Evolutionary conservation across 768 basidiomycete genomes (phyloP).

Genomic region (Tylopilus sp.): DNA sequence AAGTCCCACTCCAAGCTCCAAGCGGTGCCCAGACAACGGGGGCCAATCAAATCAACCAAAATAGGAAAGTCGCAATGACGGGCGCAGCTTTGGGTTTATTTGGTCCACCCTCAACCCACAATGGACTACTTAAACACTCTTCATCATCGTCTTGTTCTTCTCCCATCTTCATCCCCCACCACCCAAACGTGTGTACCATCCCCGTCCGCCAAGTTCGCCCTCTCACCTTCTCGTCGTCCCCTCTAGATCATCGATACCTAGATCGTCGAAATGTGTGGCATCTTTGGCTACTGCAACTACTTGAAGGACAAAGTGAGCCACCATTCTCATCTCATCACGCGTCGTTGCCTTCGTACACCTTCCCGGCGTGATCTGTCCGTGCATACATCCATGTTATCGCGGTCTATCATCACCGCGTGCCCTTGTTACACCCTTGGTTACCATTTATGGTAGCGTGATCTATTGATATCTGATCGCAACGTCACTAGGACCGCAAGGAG

Average conservation of each 20-base stretch:
- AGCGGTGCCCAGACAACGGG: slow-evolving; percentile 17
- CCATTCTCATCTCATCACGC: not conserved
- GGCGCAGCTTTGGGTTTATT: slow-evolving; percentile 28
- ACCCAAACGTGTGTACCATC: slow-evolving; percentile 9
- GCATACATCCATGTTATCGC: slow-evolving; percentile 9
- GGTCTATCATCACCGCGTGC: not conserved
- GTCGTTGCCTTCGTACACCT: not conserved
- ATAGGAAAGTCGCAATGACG: slow-evolving; percentile 4
- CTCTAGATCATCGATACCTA: slow-evolving; percentile 5
- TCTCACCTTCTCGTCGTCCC: slow-evolving; percentile 1
- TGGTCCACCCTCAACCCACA: slow-evolving; percentile 31
- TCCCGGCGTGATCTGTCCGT: not conserved
- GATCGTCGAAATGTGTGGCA: slow-evolving; percentile 75
- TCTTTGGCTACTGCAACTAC: slow-evolving; percentile 94
- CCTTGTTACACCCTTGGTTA: slow-evolving; percentile 2
- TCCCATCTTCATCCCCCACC: slow-evolving; percentile 22
- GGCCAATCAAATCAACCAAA: slow-evolving; percentile 4
- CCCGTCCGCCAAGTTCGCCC: not conserved
- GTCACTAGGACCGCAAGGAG: slow-evolving; percentile 74
- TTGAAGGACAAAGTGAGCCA: slow-evolving; percentile 84
- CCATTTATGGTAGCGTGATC: slow-evolving; percentile 19
- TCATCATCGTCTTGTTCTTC: slow-evolving; percentile 4
- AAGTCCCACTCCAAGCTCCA: slow-evolving; percentile 8
- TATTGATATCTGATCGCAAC: slow-evolving; percentile 10
- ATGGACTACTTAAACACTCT: slow-evolving; percentile 29